Percentiles rank a stretch among this genome's conserved stretches.
These are phyloP conservation scores for Spatholobus suberectus DNA, from an alignment of 306 rosid genomes.

Conservation along the genomic window DNA sequence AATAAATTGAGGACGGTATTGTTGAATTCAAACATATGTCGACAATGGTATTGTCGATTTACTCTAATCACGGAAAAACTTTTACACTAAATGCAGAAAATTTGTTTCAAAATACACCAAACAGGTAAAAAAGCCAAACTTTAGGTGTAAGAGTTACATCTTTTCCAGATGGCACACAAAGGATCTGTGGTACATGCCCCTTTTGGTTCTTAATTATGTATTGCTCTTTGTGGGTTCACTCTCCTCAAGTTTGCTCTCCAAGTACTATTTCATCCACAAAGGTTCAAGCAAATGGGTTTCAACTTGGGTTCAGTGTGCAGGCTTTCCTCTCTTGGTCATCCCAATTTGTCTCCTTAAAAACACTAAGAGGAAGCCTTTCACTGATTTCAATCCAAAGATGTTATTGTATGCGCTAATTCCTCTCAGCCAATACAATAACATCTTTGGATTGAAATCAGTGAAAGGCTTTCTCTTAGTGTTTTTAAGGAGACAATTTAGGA, in stretches of 20 bases:
- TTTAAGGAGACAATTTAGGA: conserved; percentile 55
- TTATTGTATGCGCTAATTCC: too few species aligned
- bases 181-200: conserved; percentile 57
- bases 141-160: too few species aligned
- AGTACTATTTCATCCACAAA: conserved; percentile 73
- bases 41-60: too few species aligned
- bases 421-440: too few species aligned
- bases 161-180: too few species aligned
- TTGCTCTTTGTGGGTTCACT: conserved; percentile 65
- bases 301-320: conserved; percentile 69
- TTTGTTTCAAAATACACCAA: too few species aligned
- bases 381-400: conserved; percentile 51
- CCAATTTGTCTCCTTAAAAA: conserved; percentile 54
- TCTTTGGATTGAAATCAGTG: conserved; percentile 47
- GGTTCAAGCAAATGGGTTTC: conserved; percentile 77
- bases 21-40: too few species aligned
- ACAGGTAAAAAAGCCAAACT: too few species aligned
- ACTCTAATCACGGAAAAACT: too few species aligned
- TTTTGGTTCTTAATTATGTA: conserved; percentile 54
- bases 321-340: conserved; percentile 64
- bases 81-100: too few species aligned
- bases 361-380: conserved; percentile 58
- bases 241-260: conserved; percentile 68
- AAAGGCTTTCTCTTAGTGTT: conserved; percentile 58
- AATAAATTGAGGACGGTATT: too few species aligned